These are phyloP conservation scores for Aspergillus oerlinghausenensis DNA, from an alignment of 2,329 filamentous ascomycete genomes.

Conservation along the genomic window DNA sequence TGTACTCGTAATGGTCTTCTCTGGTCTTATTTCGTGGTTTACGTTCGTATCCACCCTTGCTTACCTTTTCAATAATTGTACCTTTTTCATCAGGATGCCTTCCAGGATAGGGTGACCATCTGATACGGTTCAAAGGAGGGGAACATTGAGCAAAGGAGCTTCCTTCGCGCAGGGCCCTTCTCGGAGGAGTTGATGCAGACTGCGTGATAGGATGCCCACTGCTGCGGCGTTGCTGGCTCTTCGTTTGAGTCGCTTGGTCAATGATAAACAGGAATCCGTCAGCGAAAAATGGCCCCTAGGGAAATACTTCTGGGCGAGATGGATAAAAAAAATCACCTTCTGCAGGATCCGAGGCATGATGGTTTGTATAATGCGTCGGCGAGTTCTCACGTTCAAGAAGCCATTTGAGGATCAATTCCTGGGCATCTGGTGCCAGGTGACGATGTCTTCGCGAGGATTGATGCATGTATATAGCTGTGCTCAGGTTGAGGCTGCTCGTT, in stretches of 20 bases:
- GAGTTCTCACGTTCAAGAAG: neutral
- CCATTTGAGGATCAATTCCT: neutral
- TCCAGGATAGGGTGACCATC: neutral
- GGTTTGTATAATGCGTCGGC: too few relatives aligned
- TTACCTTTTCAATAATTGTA: neutral
- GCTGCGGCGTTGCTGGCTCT: neutral
- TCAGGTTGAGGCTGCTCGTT: neutral
- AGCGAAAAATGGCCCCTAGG: neutral
- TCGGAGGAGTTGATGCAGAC: neutral
- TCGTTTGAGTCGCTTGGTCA: neutral
- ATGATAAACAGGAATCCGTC: neutral
- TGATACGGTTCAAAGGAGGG: neutral
- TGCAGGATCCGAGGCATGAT: neutral
- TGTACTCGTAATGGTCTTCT: slow-evolving; percentile 52
- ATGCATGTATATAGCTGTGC: neutral
- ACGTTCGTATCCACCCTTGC: slow-evolving; percentile 42
- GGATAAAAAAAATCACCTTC: neutral
- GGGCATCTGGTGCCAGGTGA: neutral
- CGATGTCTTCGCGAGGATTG: neutral
- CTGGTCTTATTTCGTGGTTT: slow-evolving; percentile 53
- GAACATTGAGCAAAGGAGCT: neutral
- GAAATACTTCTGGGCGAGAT: neutral
- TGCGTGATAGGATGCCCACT: neutral
- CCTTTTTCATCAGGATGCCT: neutral
- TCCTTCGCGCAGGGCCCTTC: neutral